Percentiles rank a stretch among this genome's conserved stretches.
Evolutionary conservation across 352 stramenopile species (phyloP).

Genomic region (Globisporangium middletonii): DNA sequence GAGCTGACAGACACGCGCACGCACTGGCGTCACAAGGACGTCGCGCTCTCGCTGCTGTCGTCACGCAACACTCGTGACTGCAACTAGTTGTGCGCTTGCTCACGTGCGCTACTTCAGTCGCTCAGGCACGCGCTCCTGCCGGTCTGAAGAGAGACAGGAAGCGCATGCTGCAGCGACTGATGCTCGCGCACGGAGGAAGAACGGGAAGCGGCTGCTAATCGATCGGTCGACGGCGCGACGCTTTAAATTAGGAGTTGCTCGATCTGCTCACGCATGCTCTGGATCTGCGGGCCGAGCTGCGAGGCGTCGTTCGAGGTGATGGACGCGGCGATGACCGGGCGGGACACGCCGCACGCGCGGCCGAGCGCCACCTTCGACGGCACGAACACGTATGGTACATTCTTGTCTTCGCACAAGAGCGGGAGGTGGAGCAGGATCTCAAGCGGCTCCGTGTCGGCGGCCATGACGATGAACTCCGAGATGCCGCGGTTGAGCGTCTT

Average conservation of each 20-base stretch:
- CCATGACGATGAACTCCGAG: slow-evolving; percentile 99
- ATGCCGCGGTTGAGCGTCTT: slow-evolving; percentile 99
- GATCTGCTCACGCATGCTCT: slow-evolving; percentile 99
- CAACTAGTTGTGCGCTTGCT: too few species aligned
- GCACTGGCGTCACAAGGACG: too few species aligned
- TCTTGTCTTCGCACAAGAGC: slow-evolving; percentile 98
- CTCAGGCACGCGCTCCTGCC: too few species aligned
- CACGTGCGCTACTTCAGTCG: too few species aligned
- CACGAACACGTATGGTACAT: slow-evolving; percentile 90
- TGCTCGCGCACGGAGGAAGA: not conserved
- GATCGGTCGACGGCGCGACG: not conserved
- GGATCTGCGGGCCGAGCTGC: slow-evolving; percentile 98
- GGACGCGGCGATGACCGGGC: slow-evolving; percentile 97
- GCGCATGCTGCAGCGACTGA: too few species aligned
- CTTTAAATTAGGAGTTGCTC: slow-evolving; percentile 99
- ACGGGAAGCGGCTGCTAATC: slow-evolving; percentile 9
- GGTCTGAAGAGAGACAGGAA: too few species aligned
- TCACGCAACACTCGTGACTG: too few species aligned
- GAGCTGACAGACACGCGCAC: too few species aligned
- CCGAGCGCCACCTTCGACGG: slow-evolving; percentile 98
- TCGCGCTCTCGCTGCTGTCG: too few species aligned
- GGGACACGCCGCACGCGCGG: slow-evolving; percentile 98
- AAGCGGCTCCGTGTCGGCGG: slow-evolving; percentile 98
- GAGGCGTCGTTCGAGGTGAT: slow-evolving; percentile 99
- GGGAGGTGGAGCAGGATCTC: slow-evolving; percentile 99